Base-by-base conservation (phyloP, 73 alveolate genomes). In the Breviolum minutum region DNA sequence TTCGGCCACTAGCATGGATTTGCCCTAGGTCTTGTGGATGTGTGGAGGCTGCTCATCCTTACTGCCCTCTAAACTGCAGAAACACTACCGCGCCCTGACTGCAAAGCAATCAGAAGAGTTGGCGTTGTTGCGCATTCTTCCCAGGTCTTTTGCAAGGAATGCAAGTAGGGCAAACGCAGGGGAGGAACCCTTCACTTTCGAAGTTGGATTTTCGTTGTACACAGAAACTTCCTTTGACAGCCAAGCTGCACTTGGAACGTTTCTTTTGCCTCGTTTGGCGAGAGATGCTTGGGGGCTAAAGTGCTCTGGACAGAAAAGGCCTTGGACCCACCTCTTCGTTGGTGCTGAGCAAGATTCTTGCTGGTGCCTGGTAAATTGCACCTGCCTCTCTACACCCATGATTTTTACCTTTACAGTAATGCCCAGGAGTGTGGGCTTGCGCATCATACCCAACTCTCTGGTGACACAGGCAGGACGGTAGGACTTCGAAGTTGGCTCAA, bases 401-500 rank as follows among this genome's bases (percentile, higher is more conserved):
- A 40, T 40, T 40, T 40, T 40, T n/a, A 16, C 82, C 29, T 73
- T 17, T 19, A 26, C 22, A 11, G 63, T 8, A 8, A 24, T 9
- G 30, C 95, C 64, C 19, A 87, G 95, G 95, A 87, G 79, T 54
- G 95, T 87, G 11, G 95, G 95, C 61, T 22, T 69, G 79, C 82
- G 95, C 77, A 63, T 87, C 70, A 71, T 87, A 17, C 95, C 95
- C 83, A 87, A 87, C 95, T 69, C 76, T 30, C 82, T 87, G 20
- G 95, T 87, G 68, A 87, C 95, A 64, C 84, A 87, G 95, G 95
- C 83, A 13, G 62, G 63, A 29, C 26, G 71, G 32, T 16, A 7
- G 91, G 9, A 16, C 48, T n/a, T 17, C 19, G 89, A 80, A 17
- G 64, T 69, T 40, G 54, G 29, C 27, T 26, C 54, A 40, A 40